Evolutionary conservation across 148 eudicot genomes (phyloP).

Genomic region (Arctostaphylos glauca): DNA sequence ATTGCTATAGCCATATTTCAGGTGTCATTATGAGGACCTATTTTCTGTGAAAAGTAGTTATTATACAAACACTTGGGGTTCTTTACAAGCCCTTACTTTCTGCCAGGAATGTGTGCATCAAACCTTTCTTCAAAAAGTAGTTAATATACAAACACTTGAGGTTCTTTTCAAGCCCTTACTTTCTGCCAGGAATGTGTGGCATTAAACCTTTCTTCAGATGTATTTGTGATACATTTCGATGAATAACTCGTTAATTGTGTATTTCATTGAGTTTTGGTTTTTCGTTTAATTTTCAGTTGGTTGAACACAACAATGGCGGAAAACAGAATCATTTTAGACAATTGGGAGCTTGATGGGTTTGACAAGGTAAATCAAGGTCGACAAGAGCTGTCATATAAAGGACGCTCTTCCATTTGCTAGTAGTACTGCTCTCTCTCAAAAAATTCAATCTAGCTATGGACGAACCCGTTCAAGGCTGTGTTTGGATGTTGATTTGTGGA

Average conservation of each 20-base stretch:
- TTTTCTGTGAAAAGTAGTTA: background rate
- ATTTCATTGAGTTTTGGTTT: slow-evolving; percentile 6
- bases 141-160: background rate
- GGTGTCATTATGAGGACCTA: background rate
- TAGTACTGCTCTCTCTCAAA: background rate
- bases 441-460: background rate
- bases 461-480: background rate
- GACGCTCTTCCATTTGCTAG: background rate
- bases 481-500: background rate
- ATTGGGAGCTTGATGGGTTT: slow-evolving; percentile 74
- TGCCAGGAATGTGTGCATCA: background rate
- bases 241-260: background rate
- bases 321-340: slow-evolving; percentile 49
- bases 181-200: background rate
- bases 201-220: background rate
- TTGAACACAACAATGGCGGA: slow-evolving; percentile 83
- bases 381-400: background rate
- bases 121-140: background rate
- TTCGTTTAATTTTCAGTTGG: slow-evolving; percentile 59
- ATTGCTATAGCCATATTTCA: background rate
- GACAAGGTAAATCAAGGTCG: slow-evolving; percentile 52
- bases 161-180: background rate
- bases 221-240: background rate
- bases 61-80: background rate
- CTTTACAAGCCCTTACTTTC: background rate